Evolutionary conservation across 225 moss, liverwort and hornwort species (phyloP), one percentile per base, ranked within the genome.

Genomic region (Climacium dendroides): DNA sequence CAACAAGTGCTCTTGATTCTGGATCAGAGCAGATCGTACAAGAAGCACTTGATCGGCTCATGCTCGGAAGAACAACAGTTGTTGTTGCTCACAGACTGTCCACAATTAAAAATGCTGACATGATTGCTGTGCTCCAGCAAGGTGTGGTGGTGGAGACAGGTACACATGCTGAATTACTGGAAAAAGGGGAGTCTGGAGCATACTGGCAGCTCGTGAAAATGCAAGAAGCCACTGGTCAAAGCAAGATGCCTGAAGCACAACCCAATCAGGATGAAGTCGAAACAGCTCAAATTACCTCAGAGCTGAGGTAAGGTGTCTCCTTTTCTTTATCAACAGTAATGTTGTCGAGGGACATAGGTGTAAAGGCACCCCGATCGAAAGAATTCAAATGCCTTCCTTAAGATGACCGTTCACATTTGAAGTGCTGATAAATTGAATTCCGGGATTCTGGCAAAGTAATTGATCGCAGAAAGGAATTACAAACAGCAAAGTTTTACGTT

Each of bases 71-170:
- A 54, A 96, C 97, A 29, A 97, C 94, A 60, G 86, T 97, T 70
- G 90, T 95, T 73, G 94, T 97, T 26, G 96, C 94, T 41, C 95
- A 96, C 74, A 91, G 94, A 79, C 85, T 97, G 32, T 94, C 97
- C 55, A 91, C 96, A 57, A 89, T 96, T 16, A 93, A 94, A 71
- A 94, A 94, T 78, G 95, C 97, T 60, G 90, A 97, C 82, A 88
- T 92, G 87, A 94, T 97, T 84, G 90, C 94, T 67, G 96, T 96
- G 80, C 88, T 97, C 79, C 94, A 97, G 76, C 95, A 94, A 83
- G 96, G 97, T n/a, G 88, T 87, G 61, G 92, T 97, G 50, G 92
- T 97, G 66, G 97, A 97, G 89, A 95, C 83, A 84, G 97, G 97
- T 35, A 94, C 89, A 67, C 92, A 92, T 86, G 77, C 50, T 58